Percentiles rank a stretch among this genome's conserved stretches.
Conservation (phyloP, 1,284 basidiomycete species). For the Apiotrichum brassicae region DNA sequence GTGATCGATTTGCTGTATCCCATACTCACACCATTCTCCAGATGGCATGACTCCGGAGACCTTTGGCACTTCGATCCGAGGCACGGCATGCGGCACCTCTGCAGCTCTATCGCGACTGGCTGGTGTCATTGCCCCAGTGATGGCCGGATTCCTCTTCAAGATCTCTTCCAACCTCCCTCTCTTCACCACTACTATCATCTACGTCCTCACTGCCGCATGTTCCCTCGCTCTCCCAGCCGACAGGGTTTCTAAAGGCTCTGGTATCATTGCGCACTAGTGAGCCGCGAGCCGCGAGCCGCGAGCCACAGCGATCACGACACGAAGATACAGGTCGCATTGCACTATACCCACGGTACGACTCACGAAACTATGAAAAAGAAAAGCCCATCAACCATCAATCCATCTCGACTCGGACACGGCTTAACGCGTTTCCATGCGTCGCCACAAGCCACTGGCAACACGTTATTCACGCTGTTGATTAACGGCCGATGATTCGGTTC, state of each 20-base stretch:
- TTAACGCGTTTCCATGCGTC: too few species aligned
- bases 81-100: constrained; percentile 85
- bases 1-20: neutral
- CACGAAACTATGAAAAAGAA: too few species aligned
- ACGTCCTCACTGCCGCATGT: constrained; percentile 61
- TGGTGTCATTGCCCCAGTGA: constrained; percentile 81
- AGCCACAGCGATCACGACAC: too few species aligned
- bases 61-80: constrained; percentile 73
- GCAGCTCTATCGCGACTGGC: constrained; percentile 84
- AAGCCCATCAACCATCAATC: too few species aligned
- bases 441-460: too few species aligned
- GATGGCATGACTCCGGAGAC: constrained; percentile 82
- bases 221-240: constrained; percentile 54
- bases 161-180: constrained; percentile 70
- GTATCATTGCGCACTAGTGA: neutral
- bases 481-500: too few species aligned
- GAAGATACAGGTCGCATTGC: too few species aligned
- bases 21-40: constrained; percentile 14
- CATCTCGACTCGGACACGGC: too few species aligned
- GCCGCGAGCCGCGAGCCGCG: too few species aligned
- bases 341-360: too few species aligned
- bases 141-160: constrained; percentile 72
- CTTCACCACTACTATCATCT: constrained; percentile 65
- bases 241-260: neutral
- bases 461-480: too few species aligned